Percentiles rank a stretch among this genome's conserved stretches.
These are phyloP conservation scores for Coemansia pectinata DNA, from an alignment of 192 early-diverging fungal species.

Conservation along the genomic window DNA sequence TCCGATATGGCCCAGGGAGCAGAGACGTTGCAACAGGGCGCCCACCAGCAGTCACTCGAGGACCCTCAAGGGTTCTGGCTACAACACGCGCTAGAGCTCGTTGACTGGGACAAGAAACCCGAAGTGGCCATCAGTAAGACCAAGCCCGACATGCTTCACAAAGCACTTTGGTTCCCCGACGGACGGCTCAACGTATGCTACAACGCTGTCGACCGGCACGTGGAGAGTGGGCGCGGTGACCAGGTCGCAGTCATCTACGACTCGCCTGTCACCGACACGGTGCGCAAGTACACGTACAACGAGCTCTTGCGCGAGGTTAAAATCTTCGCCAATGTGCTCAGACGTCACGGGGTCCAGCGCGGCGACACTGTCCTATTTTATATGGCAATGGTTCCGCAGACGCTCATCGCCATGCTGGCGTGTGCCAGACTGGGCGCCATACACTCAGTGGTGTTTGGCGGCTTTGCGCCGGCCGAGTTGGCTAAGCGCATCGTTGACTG, in stretches of 20 bases:
- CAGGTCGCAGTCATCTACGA: constrained; percentile 75
- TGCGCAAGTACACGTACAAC: constrained; percentile 60
- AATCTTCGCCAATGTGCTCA: constrained; percentile 65
- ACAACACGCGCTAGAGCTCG: constrained; percentile 40
- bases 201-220: constrained; percentile 80
- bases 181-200: constrained; percentile 77
- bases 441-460: constrained; percentile 82
- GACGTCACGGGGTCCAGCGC: constrained; percentile 59
- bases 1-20: not conserved
- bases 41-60: constrained; percentile 33
- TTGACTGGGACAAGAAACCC: constrained; percentile 40
- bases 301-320: constrained; percentile 72
- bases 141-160: constrained; percentile 17
- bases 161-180: constrained; percentile 66
- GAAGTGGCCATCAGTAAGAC: constrained; percentile 22
- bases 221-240: constrained; percentile 58
- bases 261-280: constrained; percentile 64
- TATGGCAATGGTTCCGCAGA: constrained; percentile 84
- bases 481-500: constrained; percentile 84
- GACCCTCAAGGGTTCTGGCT: constrained; percentile 51
- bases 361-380: constrained; percentile 82
- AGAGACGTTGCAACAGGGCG: constrained; percentile 23
- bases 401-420: constrained; percentile 81
- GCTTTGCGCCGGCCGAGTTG: constrained; percentile 74
- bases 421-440: constrained; percentile 82